Evolutionary conservation across 129 eudicot species (phyloP).

Genomic region (Erigeron canadensis): DNA sequence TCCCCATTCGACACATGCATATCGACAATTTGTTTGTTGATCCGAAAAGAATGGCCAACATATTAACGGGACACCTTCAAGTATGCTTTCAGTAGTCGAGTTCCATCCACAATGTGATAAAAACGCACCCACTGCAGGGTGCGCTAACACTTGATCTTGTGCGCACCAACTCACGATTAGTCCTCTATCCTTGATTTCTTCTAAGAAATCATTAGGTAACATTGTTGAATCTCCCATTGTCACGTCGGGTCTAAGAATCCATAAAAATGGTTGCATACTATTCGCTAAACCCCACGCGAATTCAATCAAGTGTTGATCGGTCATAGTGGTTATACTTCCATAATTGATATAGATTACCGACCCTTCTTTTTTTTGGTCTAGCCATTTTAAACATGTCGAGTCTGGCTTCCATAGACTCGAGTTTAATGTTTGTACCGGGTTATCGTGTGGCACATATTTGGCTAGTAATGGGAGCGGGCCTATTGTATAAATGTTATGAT

Average conservation of each 20-base stretch:
- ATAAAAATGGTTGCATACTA: conserved; percentile 46
- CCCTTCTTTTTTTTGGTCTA: conserved; percentile 32
- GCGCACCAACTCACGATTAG: conserved; percentile 48
- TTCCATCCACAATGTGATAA: conserved; percentile 67
- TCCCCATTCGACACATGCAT: conserved; percentile 48
- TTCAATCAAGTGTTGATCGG: conserved; percentile 41
- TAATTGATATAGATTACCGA: conserved; percentile 58
- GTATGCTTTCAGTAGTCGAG: conserved; percentile 45
- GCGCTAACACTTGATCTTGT: conserved; percentile 47
- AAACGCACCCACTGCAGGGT: conserved; percentile 47
- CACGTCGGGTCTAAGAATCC: conserved; percentile 54
- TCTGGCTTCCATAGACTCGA: conserved; percentile 69
- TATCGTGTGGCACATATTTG: conserved; percentile 26
- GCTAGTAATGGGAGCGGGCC: conserved; percentile 65
- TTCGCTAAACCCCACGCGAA: conserved; percentile 68
- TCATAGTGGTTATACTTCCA: conserved; percentile 59
- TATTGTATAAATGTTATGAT: conserved; percentile 46
- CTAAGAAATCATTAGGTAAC: conserved; percentile 33
- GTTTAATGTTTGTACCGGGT: conserved; percentile 33
- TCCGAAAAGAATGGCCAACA: conserved; percentile 68
- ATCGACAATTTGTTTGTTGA: conserved; percentile 56
- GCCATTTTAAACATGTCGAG: conserved; percentile 55
- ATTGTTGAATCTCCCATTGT: conserved; percentile 37
- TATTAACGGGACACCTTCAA: conserved; percentile 48
- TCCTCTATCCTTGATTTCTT: conserved; percentile 52